Conservation (phyloP, 164 flowering plant genomes). For the Berberis thunbergii region DNA sequence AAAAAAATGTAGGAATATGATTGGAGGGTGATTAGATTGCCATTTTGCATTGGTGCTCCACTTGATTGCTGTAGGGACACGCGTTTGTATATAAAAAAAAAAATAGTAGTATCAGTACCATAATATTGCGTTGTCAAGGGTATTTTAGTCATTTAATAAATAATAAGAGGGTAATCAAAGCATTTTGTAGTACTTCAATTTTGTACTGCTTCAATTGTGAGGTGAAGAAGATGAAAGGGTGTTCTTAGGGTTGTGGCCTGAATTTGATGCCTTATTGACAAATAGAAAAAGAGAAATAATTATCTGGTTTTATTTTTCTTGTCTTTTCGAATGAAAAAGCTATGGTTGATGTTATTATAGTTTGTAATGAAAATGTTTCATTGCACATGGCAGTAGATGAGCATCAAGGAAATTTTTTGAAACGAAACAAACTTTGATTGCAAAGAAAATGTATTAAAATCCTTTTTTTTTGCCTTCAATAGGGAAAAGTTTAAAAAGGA, state of each 20-base stretch:
- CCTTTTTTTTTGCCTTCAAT: no score
- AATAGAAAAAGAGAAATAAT: no score
- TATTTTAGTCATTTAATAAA: not conserved
- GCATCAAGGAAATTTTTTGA: no score
- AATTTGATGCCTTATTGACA: not conserved
- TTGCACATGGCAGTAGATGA: no score
- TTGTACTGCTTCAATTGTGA: not conserved
- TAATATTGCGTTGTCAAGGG: not conserved
- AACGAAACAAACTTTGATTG: no score
- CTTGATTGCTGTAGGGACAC: not conserved
- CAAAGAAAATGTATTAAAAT: no score
- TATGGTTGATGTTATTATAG: no score
- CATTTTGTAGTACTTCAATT: not conserved
- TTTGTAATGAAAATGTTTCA: no score
- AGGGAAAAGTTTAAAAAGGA: no score
- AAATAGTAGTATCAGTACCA: no score
- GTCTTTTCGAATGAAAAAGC: no score
- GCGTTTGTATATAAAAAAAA: not conserved
- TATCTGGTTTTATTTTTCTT: no score
- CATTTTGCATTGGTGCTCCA: conserved; percentile 4
- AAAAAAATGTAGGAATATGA: not conserved
- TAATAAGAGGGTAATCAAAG: not conserved
- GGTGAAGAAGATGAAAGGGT: not conserved
- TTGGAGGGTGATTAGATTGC: not conserved
- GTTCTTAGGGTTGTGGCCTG: not conserved